Evolutionary conservation across 1,284 basidiomycete genomes (phyloP).

Genomic region (Sporisorium graminicola): DNA sequence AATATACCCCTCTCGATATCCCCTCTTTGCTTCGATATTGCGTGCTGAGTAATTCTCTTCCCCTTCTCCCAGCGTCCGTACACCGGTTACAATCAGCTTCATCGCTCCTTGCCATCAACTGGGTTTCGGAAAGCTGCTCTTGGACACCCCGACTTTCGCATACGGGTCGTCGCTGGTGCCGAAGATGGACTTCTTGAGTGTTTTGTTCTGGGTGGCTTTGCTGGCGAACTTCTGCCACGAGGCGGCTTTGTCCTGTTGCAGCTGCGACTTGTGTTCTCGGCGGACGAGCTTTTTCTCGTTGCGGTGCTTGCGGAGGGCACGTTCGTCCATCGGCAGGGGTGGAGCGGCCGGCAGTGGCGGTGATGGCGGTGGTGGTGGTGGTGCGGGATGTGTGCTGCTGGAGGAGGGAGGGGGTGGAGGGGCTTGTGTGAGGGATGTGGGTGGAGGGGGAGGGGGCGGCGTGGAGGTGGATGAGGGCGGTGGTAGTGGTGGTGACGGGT

Average conservation of each 20-base stretch:
- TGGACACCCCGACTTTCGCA: slow-evolving; percentile 77
- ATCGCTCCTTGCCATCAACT: not conserved
- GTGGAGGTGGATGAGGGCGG: too few species aligned
- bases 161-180: slow-evolving; percentile 94
- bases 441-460: slow-evolving; percentile 1
- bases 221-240: slow-evolving; percentile 98
- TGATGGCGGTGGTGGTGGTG: slow-evolving; percentile 55
- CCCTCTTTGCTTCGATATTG: too few species aligned
- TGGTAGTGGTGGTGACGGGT: slow-evolving; percentile 4
- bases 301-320: slow-evolving; percentile 77
- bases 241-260: slow-evolving; percentile 87
- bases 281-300: slow-evolving; percentile 94
- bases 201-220: slow-evolving; percentile 79
- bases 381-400: too few species aligned
- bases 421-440: not conserved
- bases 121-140: not conserved
- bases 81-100: too few species aligned
- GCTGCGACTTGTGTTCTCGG: slow-evolving; percentile 87
- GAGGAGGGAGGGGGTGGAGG: slow-evolving; percentile 29
- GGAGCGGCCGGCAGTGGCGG: slow-evolving; percentile 75
- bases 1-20: not conserved
- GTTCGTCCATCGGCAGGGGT: slow-evolving; percentile 29
- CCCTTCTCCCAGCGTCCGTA: too few species aligned
- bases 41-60: too few species aligned
- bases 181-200: slow-evolving; percentile 79